These are phyloP conservation scores for Saururus chinensis DNA, from an alignment of 164 flowering plant genomes.

Conservation along the genomic window DNA sequence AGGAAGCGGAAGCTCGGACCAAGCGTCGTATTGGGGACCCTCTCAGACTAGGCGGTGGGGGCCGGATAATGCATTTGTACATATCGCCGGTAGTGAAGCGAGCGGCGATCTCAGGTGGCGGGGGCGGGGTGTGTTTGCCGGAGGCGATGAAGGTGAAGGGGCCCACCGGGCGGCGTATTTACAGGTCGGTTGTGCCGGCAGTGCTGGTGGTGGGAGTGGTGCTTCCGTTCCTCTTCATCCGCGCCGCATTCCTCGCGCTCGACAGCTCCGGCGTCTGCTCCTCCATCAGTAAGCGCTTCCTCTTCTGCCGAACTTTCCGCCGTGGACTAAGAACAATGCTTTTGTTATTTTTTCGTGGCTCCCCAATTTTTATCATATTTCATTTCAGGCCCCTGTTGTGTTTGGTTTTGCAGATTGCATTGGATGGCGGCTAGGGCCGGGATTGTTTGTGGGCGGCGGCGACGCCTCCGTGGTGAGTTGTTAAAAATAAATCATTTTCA, in stretches of 20 bases:
- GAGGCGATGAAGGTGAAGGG: slow-evolving; percentile 27
- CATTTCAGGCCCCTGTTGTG: not conserved
- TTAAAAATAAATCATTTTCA: no score
- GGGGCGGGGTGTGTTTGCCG: no score
- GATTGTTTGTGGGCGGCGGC: slow-evolving; percentile 27
- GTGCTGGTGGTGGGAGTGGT: slow-evolving; percentile 30
- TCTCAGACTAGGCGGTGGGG: no score
- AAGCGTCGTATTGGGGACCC: not conserved
- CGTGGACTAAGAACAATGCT: not conserved
- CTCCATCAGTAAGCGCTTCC: slow-evolving; percentile 5
- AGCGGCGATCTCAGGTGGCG: slow-evolving; percentile 11
- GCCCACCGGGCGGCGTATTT: slow-evolving; percentile 24
- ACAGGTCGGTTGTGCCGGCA: slow-evolving; percentile 28
- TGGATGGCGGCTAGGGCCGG: slow-evolving; percentile 21
- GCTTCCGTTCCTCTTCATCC: slow-evolving; percentile 48
- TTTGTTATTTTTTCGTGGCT: not conserved
- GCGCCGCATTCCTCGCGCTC: slow-evolving; percentile 44
- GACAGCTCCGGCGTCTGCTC: slow-evolving; percentile 43
- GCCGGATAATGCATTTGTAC: slow-evolving; percentile 41
- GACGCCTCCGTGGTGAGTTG: slow-evolving; percentile 34
- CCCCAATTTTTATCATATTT: not conserved
- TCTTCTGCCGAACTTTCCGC: not conserved
- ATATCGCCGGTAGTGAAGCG: slow-evolving; percentile 23
- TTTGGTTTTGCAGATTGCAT: slow-evolving; percentile 29
- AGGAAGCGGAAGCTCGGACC: slow-evolving; percentile 10